A percentile compares a stretch with the other conserved stretches of the same genome.
Conservation (phyloP, 2,329 filamentous ascomycete genomes). For the Colletotrichum nymphaeae region DNA sequence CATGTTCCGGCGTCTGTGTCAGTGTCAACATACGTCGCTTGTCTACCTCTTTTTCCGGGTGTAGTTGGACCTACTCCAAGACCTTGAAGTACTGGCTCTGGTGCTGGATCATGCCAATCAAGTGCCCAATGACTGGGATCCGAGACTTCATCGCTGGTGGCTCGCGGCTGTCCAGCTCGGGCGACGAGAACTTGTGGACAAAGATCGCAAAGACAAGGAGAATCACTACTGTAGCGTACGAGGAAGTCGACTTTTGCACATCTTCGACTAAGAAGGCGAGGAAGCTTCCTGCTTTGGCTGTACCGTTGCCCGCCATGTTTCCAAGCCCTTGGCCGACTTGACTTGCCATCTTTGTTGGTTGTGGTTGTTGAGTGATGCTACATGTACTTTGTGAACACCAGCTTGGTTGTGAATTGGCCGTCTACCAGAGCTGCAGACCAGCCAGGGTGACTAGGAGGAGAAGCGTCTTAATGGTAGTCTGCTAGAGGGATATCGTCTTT, state of each 20-base stretch:
- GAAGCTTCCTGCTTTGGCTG: constrained; percentile 3
- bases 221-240: not conserved
- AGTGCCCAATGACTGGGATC: constrained; percentile 59
- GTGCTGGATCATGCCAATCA: constrained; percentile 53
- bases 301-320: constrained; percentile 2
- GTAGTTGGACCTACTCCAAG: constrained; percentile 47
- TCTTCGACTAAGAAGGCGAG: not conserved
- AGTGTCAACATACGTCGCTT: constrained; percentile 45
- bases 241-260: not conserved
- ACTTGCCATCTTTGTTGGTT: not conserved
- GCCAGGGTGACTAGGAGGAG: not conserved
- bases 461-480: not conserved
- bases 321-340: not conserved
- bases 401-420: not conserved
- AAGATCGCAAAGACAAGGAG: constrained; percentile 1
- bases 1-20: constrained; percentile 39
- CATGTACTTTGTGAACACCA: no score
- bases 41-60: constrained; percentile 25
- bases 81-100: constrained; percentile 50
- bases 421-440: not conserved
- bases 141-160: constrained; percentile 53
- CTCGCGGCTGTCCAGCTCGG: constrained; percentile 48
- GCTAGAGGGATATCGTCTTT: not conserved
- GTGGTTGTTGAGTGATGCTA: not conserved
- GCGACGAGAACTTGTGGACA: not conserved